phyloP scores from a whole-genome alignment of 176 grass and related monocot genomes.

The Avena insularis region DNA sequence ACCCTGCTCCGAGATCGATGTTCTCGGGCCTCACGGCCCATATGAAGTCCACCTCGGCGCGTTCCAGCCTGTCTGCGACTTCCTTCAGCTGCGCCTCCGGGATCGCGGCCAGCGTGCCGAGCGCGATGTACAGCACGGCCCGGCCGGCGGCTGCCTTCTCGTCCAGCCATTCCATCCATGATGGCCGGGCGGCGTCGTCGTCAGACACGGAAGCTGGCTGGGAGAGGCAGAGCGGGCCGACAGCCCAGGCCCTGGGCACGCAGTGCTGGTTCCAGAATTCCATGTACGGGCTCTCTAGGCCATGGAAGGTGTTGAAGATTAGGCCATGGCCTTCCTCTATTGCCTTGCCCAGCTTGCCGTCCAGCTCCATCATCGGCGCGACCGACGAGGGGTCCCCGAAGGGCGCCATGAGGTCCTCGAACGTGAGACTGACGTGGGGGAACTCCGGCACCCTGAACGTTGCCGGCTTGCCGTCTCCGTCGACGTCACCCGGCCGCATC shows the following conservation, averaged over 20 bases:
- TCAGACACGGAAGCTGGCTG: background rate
- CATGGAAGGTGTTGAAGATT: slow-evolving; percentile 64
- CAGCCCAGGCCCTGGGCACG: slow-evolving; percentile 13
- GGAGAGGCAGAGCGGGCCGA: slow-evolving; percentile 64
- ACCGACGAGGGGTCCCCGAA: slow-evolving; percentile 61
- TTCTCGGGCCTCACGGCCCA: slow-evolving; percentile 51
- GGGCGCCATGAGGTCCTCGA: slow-evolving; percentile 57
- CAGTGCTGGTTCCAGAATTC: slow-evolving; percentile 44
- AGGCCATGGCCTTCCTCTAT: slow-evolving; percentile 30
- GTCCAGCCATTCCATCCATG: slow-evolving; percentile 60
- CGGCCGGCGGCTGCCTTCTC: slow-evolving; percentile 28
- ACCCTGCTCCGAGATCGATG: slow-evolving; percentile 32
- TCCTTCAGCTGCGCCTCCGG: slow-evolving; percentile 47
- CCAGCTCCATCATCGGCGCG: slow-evolving; percentile 44
- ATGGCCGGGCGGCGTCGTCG: background rate
- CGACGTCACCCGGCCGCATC: slow-evolving; percentile 15
- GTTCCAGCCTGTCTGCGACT: slow-evolving; percentile 50
- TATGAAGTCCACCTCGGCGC: slow-evolving; percentile 51
- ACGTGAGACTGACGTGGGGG: slow-evolving; percentile 55
- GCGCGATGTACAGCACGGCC: slow-evolving; percentile 60
- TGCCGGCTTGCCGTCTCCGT: slow-evolving; percentile 24
- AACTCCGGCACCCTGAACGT: slow-evolving; percentile 60
- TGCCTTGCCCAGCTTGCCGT: slow-evolving; percentile 17
- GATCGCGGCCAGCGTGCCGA: slow-evolving; percentile 51
- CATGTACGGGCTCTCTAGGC: slow-evolving; percentile 52